These are phyloP conservation scores for Neurospora africana DNA, from an alignment of 495 filamentous ascomycete species.

Conservation along the genomic window DNA sequence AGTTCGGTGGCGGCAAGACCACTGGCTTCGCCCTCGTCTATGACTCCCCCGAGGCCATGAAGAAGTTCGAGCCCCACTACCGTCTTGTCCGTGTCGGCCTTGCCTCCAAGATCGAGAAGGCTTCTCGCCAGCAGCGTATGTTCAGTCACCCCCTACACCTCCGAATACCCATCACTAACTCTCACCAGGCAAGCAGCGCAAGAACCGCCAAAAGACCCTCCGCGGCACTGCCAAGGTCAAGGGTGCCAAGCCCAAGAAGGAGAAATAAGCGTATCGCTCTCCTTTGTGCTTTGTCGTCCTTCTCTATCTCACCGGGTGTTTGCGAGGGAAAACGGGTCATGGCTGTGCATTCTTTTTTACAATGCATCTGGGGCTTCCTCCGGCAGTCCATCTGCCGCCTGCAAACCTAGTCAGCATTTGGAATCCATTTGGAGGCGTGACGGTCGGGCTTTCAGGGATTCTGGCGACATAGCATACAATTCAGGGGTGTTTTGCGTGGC, in stretches of 20 bases:
- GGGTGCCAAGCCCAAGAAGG: slow-evolving; percentile 77
- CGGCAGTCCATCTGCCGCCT: slow-evolving; percentile 15
- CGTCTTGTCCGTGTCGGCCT: slow-evolving; percentile 85
- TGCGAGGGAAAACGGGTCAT: slow-evolving; percentile 5
- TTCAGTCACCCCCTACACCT: too few species aligned
- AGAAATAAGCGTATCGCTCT: slow-evolving; percentile 37
- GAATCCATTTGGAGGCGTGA: slow-evolving; percentile 23
- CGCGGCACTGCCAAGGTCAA: slow-evolving; percentile 86
- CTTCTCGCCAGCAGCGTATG: slow-evolving; percentile 97
- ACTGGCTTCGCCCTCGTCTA: slow-evolving; percentile 98
- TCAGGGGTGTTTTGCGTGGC: slow-evolving; percentile 16
- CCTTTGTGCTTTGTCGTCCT: slow-evolving; percentile 16
- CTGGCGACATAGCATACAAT: slow-evolving; percentile 27
- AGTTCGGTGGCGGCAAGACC: slow-evolving; percentile 99
- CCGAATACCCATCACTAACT: neutral
- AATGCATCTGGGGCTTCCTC: slow-evolving; percentile 15
- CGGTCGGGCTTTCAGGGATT: slow-evolving; percentile 23
- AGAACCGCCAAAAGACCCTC: slow-evolving; percentile 98
- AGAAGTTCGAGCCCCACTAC: slow-evolving; percentile 99
- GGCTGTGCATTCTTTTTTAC: slow-evolving; percentile 22
- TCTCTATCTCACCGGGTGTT: slow-evolving; percentile 14
- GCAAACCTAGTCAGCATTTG: slow-evolving; percentile 10
- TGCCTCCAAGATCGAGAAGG: slow-evolving; percentile 87
- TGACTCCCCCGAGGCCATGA: slow-evolving; percentile 91
- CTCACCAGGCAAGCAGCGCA: slow-evolving; percentile 93